Evolutionary conservation across 257 asterid species (phyloP).

Genomic region (Plantago ovata): DNA sequence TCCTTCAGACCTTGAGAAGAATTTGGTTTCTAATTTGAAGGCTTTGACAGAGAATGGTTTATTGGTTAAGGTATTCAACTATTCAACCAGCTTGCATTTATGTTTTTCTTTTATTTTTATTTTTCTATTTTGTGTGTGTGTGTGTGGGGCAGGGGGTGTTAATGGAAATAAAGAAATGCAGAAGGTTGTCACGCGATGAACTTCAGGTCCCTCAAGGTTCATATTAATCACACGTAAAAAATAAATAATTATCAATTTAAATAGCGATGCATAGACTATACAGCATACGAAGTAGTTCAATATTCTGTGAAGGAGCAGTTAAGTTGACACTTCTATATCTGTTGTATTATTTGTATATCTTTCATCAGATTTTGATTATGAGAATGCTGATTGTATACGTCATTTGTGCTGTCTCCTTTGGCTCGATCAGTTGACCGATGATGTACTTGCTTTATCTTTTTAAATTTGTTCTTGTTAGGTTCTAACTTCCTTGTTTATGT

Average conservation of each 20-base stretch:
- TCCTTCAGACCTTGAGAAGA: slow-evolving; percentile 59
- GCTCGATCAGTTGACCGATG: too few relatives aligned
- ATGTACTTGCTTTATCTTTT: too few relatives aligned
- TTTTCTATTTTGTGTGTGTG: neutral
- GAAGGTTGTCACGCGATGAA: neutral
- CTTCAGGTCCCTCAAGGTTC: slow-evolving; percentile 7
- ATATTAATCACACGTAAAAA: neutral
- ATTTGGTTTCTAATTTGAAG: slow-evolving; percentile 63
- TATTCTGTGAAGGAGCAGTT: too few relatives aligned
- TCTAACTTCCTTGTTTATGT: too few relatives aligned
- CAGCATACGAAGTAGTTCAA: neutral
- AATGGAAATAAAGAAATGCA: neutral
- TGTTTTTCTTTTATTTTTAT: neutral
- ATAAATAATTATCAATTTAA: too few relatives aligned
- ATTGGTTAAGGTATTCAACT: slow-evolving; percentile 60
- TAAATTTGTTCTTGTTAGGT: too few relatives aligned
- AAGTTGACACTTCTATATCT: too few relatives aligned
- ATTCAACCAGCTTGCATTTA: neutral
- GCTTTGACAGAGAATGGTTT: slow-evolving; percentile 62
- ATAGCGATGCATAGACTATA: neutral
- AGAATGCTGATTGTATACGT: too few relatives aligned
- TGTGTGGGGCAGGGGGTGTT: too few relatives aligned
- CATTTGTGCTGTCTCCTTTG: too few relatives aligned
- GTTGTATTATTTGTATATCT: too few relatives aligned
- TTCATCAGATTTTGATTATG: too few relatives aligned